Percentiles rank a stretch among this genome's conserved stretches.
Evolutionary conservation across 2,329 filamentous ascomycete genomes (phyloP).

Genomic region (Epichloe typhina): DNA sequence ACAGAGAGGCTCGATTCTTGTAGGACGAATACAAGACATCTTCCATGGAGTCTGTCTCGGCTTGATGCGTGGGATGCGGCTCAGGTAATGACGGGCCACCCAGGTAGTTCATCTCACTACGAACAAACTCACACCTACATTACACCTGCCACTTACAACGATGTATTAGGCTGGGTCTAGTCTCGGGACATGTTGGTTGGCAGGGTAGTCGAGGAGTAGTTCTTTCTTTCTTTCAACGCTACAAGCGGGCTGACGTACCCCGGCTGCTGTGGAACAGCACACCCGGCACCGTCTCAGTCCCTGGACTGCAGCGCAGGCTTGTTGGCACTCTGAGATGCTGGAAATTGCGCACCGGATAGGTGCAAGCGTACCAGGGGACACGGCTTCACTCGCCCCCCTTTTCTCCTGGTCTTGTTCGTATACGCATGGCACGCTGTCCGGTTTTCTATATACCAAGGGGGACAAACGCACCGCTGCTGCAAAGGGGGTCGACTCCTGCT

Average conservation of each 20-base stretch:
- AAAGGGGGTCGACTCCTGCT: slow-evolving; percentile 20
- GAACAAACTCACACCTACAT: slow-evolving; percentile 1
- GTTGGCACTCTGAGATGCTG: slow-evolving; percentile 20
- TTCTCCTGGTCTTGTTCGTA: background rate
- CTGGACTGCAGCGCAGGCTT: slow-evolving; percentile 11
- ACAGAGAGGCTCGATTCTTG: background rate
- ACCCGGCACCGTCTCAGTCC: slow-evolving; percentile 8
- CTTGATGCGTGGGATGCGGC: background rate
- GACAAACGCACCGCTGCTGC: slow-evolving; percentile 21
- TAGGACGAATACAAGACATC: background rate
- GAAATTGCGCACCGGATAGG: slow-evolving; percentile 8
- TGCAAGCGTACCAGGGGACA: background rate
- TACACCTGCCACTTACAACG: background rate
- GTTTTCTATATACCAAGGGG: slow-evolving; percentile 14
- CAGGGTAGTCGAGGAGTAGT: background rate
- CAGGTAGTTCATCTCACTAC: slow-evolving; percentile 15
- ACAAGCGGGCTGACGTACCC: slow-evolving; percentile 9
- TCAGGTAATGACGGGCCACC: slow-evolving; percentile 1
- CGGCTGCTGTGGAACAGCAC: slow-evolving; percentile 12
- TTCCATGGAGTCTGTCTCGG: background rate
- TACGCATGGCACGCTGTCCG: slow-evolving; percentile 10
- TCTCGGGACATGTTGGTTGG: background rate
- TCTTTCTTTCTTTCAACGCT: background rate
- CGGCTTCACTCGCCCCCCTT: background rate
- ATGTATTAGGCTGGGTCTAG: background rate